Conservation (phyloP, 192 early-diverging fungal genomes). For the Obelidium mucronatum region DNA sequence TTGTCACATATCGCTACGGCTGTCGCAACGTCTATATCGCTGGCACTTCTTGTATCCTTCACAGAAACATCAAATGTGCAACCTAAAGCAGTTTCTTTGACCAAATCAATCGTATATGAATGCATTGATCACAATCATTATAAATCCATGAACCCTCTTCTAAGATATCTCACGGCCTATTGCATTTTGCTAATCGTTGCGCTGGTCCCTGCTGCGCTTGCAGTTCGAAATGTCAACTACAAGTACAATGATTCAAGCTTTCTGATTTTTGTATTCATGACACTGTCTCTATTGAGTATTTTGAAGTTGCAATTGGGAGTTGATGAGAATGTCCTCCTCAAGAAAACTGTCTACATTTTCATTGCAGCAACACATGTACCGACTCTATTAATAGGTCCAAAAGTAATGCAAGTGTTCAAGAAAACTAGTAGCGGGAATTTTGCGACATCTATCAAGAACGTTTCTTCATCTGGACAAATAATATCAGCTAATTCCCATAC, state of each 20-base stretch:
- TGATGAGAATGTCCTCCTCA: too few species aligned
- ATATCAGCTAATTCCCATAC: too few species aligned
- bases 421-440: too few species aligned
- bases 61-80: background rate
- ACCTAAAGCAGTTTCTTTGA: background rate
- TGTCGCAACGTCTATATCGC: background rate
- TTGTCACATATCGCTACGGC: background rate
- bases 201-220: background rate
- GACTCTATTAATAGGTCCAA: too few species aligned
- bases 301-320: too few species aligned
- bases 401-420: too few species aligned
- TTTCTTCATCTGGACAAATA: too few species aligned
- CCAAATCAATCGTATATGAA: background rate
- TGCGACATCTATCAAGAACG: too few species aligned
- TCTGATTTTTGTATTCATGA: background rate
- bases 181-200: background rate
- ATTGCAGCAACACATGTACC: too few species aligned
- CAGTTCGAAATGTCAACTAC: background rate
- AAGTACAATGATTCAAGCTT: background rate
- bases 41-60: background rate
- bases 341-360: too few species aligned
- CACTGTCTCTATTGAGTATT: too few species aligned
- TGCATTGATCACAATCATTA: background rate
- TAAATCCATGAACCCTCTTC: background rate
- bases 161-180: background rate